A percentile compares a stretch with the other conserved stretches of the same genome.
phyloP scores from a whole-genome alignment of 1,139 yeast species.

The Diutina mesorugosa region DNA sequence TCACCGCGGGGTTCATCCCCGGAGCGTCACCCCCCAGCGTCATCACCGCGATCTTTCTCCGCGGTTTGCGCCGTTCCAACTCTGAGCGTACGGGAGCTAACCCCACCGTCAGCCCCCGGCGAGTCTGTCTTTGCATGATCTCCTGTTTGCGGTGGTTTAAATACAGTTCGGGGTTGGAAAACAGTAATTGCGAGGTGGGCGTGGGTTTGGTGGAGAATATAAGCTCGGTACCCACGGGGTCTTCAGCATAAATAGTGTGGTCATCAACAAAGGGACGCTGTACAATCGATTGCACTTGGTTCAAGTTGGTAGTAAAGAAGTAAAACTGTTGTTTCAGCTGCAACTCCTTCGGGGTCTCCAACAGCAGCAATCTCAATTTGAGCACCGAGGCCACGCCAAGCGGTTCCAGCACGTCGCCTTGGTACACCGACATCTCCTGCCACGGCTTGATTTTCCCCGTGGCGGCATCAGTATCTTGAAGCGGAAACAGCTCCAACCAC shows the following conservation, averaged over 20 bases:
- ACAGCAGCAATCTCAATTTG: conserved; percentile 43
- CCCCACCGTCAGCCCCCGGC: conserved; percentile 1
- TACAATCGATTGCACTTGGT: conserved; percentile 22
- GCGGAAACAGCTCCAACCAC: conserved; percentile 62
- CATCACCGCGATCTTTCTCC: conserved; percentile 78
- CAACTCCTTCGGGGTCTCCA: conserved; percentile 16
- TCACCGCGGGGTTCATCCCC: conserved; percentile 93
- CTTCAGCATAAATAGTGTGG: conserved; percentile 20
- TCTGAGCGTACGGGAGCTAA: neutral
- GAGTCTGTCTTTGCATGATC: conserved; percentile 6
- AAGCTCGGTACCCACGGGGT: conserved; percentile 46
- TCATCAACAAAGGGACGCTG: conserved; percentile 7
- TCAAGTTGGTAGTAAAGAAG: conserved; percentile 40
- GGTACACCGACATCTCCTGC: conserved; percentile 42
- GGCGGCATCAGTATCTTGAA: conserved; percentile 32
- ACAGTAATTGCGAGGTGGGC: conserved; percentile 17
- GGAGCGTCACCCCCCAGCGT: conserved; percentile 99
- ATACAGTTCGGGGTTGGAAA: conserved; percentile 18
- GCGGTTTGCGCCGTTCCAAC: neutral
- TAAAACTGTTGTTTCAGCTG: conserved; percentile 12
- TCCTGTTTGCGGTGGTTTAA: conserved; percentile 11
- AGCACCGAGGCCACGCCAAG: conserved; percentile 24
- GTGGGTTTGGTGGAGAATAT: conserved; percentile 26
- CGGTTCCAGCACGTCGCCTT: conserved; percentile 30
- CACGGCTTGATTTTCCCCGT: conserved; percentile 39